These are phyloP conservation scores for Epichloe festucae DNA, from an alignment of 2,329 filamentous ascomycete species.

Conservation along the genomic window DNA sequence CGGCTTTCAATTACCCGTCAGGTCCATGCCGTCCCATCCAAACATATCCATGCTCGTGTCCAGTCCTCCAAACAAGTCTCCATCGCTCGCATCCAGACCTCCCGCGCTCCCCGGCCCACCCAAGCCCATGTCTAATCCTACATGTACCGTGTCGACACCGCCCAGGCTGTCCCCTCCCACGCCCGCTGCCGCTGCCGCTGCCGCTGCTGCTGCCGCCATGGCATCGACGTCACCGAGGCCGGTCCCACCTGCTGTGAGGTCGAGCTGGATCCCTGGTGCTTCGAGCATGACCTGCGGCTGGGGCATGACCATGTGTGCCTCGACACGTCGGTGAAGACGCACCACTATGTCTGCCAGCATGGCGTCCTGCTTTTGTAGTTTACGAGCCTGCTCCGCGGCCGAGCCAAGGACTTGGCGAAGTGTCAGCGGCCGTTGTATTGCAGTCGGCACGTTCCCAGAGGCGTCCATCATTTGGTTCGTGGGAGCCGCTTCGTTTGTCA, in stretches of 20 bases:
- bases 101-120: conserved; percentile 21
- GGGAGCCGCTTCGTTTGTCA: conserved; percentile 28
- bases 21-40: conserved; percentile 24
- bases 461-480: conserved; percentile 19
- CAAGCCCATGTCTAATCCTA: conserved; percentile 34
- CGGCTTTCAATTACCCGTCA: conserved; percentile 7
- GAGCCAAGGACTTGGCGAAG: conserved; percentile 47
- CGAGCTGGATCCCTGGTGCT: conserved; percentile 27
- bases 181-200: conserved; percentile 26
- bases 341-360: conserved; percentile 47
- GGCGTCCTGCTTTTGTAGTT: conserved; percentile 42
- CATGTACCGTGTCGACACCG: conserved; percentile 20
- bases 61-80: conserved; percentile 26
- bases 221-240: conserved; percentile 28
- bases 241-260: conserved; percentile 24
- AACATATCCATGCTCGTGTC: conserved; percentile 32
- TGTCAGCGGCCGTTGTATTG: conserved; percentile 36
- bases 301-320: conserved; percentile 45
- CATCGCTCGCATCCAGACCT: conserved; percentile 22
- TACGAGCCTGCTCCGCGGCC: conserved; percentile 44
- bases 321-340: conserved; percentile 49
- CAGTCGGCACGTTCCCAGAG: conserved; percentile 21
- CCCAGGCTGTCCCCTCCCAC: conserved; percentile 27
- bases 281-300: conserved; percentile 29
- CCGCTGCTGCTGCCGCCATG: conserved; percentile 24